Evolutionary conservation across 805 yeast genomes (phyloP), one percentile per base, ranked within the genome.

Genomic region (Wickerhamiella spandovensis): DNA sequence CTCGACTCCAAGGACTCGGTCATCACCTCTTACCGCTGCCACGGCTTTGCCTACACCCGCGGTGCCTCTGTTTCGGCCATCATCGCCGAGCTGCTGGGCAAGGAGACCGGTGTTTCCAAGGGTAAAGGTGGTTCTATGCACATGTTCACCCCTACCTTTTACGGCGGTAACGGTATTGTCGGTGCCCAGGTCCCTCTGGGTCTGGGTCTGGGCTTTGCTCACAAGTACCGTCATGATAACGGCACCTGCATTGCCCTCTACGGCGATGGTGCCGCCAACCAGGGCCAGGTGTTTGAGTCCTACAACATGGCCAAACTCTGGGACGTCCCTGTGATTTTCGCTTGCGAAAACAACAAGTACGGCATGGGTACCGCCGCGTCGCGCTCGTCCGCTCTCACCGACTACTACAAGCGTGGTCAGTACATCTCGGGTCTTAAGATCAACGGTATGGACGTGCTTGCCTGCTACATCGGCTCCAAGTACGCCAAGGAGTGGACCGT

Each of bases 111-210:
- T 76, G 94, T 85, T 54, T 84, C 97, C 43, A 82, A 73, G 72
- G 98, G 98, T 74, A 92, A 92, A 73, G 98, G 98, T 75, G 98
- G 98, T 62, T 92, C 98, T 58, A 92, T 92, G 98, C 98, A 92
- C 75, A 85, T 92, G 89, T 92, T 82, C 69, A 85, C 95, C 46
- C 81, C 82, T 45, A 94, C 94, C 54, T 92, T 92, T 77, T 92
- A 83, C 71, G 98, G 98, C 69, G 98, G 98, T 72, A 92, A 92
- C 73, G 98, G 98, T 76, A 92, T 92, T 69, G 98, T 92, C 50
- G 98, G 98, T 68, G 98, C 97, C 49, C 98, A 92, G 74, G 97
- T 92, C 51, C 95, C 98, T 56, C 77, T 92, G 62, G 98, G 98
- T 67, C 87, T 96, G 50, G 98, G 98, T 62, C 76, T 92, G 59